Evolutionary conservation across 2,329 filamentous ascomycete genomes (phyloP).

Genomic region (Thermoascus crustaceus): DNA sequence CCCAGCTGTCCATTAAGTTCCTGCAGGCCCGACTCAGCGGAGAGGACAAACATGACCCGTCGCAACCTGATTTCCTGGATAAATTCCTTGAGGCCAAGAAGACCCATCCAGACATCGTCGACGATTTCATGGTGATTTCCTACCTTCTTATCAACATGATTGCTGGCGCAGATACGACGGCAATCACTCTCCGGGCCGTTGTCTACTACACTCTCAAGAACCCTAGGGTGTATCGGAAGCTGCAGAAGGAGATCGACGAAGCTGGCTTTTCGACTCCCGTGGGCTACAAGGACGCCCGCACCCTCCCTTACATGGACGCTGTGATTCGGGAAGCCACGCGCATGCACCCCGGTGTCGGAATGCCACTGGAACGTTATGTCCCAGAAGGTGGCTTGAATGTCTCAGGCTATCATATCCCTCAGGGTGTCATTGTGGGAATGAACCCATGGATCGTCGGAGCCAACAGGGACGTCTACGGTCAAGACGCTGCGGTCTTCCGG

Average conservation of each 20-base stretch:
- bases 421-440: constrained; percentile 17
- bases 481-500: constrained; percentile 14
- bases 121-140: constrained; percentile 30
- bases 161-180: constrained; percentile 33
- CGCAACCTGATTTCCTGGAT: constrained; percentile 30
- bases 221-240: constrained; percentile 9
- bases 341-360: constrained; percentile 41
- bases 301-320: constrained; percentile 40
- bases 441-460: constrained; percentile 19
- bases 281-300: constrained; percentile 14
- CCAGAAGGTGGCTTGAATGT: neutral
- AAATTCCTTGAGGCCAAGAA: constrained; percentile 35
- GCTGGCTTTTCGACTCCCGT: constrained; percentile 10
- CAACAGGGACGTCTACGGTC: constrained; percentile 13
- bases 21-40: constrained; percentile 11
- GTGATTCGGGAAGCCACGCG: constrained; percentile 46
- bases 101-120: constrained; percentile 24
- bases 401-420: constrained; percentile 4
- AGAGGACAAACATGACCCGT: constrained; percentile 11
- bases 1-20: constrained; percentile 14
- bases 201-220: constrained; percentile 18
- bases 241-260: constrained; percentile 12
- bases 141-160: constrained; percentile 28
- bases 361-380: constrained; percentile 41
- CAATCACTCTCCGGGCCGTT: constrained; percentile 24